Percentiles rank a stretch among this genome's conserved stretches.
Conservation (phyloP, 2,329 filamentous ascomycete species). For the Sporothrix curviconia region DNA sequence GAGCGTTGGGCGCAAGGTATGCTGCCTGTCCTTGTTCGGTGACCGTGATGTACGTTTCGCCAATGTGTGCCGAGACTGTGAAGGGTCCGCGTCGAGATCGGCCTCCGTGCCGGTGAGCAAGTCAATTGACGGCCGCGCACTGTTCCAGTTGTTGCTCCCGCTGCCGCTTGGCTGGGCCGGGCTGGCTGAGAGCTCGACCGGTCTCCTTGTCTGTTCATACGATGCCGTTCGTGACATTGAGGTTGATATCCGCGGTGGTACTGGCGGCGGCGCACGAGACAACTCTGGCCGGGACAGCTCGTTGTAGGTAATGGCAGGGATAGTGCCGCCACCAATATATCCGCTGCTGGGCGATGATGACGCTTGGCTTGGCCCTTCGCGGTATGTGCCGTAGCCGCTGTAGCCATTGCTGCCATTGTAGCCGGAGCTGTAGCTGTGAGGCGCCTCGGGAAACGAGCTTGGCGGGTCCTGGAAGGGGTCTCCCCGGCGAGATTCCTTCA, state of each 20-base stretch:
- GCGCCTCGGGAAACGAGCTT: background rate
- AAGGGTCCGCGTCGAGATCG: background rate
- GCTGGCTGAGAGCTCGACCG: constrained; percentile 27
- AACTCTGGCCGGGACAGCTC: constrained; percentile 61
- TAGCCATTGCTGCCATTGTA: background rate
- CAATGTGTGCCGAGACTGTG: background rate
- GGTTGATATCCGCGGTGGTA: constrained; percentile 42
- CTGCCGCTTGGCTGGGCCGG: background rate
- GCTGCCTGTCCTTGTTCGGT: constrained; percentile 51
- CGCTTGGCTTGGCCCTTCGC: background rate
- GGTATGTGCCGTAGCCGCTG: background rate
- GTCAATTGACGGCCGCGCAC: background rate
- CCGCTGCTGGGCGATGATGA: constrained; percentile 28
- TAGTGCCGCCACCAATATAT: constrained; percentile 74
- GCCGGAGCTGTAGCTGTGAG: background rate
- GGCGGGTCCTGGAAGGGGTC: constrained; percentile 22
- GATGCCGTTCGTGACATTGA: constrained; percentile 42
- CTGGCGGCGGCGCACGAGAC: constrained; percentile 41
- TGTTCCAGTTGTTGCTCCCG: background rate
- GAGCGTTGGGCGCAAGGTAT: constrained; percentile 56
- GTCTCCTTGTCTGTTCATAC: constrained; percentile 36
- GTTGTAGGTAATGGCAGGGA: constrained; percentile 72
- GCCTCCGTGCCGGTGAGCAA: background rate
- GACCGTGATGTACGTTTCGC: constrained; percentile 30
- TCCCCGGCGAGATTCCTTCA: constrained; percentile 58